These are phyloP conservation scores for Paramecium sexaurelia DNA, from an alignment of 73 alveolate species.

Conservation along the genomic window DNA sequence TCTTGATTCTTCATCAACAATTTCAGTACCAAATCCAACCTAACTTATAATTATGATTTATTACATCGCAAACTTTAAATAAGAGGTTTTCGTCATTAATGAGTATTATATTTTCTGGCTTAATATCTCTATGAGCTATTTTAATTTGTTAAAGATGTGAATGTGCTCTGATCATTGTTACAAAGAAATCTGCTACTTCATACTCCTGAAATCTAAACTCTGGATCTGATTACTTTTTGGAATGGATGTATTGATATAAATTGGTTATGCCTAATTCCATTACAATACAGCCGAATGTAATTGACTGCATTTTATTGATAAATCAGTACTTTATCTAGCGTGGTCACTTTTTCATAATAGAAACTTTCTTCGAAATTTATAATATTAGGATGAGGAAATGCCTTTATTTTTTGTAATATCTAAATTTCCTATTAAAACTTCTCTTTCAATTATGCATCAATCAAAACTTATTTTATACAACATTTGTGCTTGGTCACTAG, in stretches of 20 bases:
- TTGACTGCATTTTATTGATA: neutral
- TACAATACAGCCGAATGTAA: conserved; percentile 27
- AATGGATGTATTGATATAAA: neutral
- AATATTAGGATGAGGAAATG: conserved; percentile 48
- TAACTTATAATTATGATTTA: neutral
- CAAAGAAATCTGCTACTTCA: conserved; percentile 50
- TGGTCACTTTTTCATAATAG: conserved; percentile 15
- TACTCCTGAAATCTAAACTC: neutral
- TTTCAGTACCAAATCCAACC: conserved; percentile 44
- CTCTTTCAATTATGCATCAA: neutral
- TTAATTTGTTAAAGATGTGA: conserved; percentile 13
- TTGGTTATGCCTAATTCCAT: conserved; percentile 50
- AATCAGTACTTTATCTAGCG: neutral
- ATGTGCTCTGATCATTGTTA: conserved; percentile 1
- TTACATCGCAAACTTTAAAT: conserved; percentile 48
- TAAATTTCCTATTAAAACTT: neutral
- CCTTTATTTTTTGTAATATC: neutral
- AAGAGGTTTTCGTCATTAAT: neutral
- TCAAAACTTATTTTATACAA: neutral
- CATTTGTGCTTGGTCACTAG: neutral
- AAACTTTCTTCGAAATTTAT: neutral
- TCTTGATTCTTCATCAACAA: neutral
- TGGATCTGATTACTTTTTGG: neutral
- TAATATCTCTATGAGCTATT: conserved; percentile 47
- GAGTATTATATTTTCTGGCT: conserved; percentile 39